Evolutionary conservation across 176 grass and related monocot genomes (phyloP).

Genomic region (Cenchrus fungigraminus): DNA sequence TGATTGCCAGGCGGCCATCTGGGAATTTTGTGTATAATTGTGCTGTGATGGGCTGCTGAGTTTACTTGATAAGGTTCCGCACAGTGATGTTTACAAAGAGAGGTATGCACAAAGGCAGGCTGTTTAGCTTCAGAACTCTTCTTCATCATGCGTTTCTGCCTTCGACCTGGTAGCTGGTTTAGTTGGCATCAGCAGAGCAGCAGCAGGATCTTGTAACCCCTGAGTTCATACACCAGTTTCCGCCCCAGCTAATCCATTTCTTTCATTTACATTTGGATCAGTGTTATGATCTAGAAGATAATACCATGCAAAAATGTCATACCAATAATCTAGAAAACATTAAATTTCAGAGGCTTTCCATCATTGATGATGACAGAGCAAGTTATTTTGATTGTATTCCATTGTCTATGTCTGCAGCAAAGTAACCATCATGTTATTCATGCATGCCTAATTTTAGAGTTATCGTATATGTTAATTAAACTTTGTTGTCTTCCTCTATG

Average conservation of each 20-base stretch:
- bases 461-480: neutral
- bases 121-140: constrained; percentile 35
- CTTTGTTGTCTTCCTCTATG: neutral
- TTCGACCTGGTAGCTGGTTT: constrained; percentile 34
- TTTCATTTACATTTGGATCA: constrained; percentile 52
- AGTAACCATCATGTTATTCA: constrained; percentile 8
- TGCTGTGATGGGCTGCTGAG: constrained; percentile 91
- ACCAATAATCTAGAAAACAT: constrained; percentile 51
- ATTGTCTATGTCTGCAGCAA: constrained; percentile 15
- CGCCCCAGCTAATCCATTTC: constrained; percentile 46
- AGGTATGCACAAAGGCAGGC: constrained; percentile 35
- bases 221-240: constrained; percentile 35
- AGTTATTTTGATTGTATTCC: constrained; percentile 26
- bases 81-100: constrained; percentile 26
- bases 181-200: constrained; percentile 37
- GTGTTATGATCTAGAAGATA: constrained; percentile 48
- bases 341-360: constrained; percentile 35
- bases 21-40: constrained; percentile 93
- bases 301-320: constrained; percentile 47
- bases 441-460: constrained; percentile 4
- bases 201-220: constrained; percentile 44
- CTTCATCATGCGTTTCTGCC: constrained; percentile 30
- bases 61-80: constrained; percentile 22
- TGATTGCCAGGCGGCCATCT: constrained; percentile 62
- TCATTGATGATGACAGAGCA: constrained; percentile 41